Conservation (phyloP, 1,284 basidiomycete species). For the Cryptococcus jaspeensis region DNA sequence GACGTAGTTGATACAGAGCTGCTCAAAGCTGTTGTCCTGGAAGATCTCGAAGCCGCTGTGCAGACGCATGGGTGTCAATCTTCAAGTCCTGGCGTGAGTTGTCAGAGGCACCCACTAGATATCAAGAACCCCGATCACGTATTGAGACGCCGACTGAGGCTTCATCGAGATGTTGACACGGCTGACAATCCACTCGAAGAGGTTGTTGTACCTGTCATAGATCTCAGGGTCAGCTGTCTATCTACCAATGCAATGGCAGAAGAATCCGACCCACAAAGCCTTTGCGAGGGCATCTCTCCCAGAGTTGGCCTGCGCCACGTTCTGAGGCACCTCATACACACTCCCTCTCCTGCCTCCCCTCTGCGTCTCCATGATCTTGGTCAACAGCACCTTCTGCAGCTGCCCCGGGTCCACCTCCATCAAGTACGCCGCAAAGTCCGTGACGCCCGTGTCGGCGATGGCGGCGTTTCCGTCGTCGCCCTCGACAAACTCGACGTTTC, state of each 20-base stretch:
- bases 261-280: conserved; percentile 60
- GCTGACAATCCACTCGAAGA: conserved; percentile 99
- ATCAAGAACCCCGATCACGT: conserved; percentile 94
- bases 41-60: conserved; percentile 88
- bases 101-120: conserved; percentile 62
- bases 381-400: conserved; percentile 84
- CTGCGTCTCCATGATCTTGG: conserved; percentile 87
- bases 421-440: conserved; percentile 92
- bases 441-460: conserved; percentile 81
- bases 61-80: too few species aligned
- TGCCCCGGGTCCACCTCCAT: conserved; percentile 79
- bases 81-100: conserved; percentile 18
- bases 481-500: conserved; percentile 88
- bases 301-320: conserved; percentile 84
- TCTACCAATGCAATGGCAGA: background rate
- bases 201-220: conserved; percentile 73
- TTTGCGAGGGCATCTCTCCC: conserved; percentile 92
- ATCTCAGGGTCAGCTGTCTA: too few species aligned
- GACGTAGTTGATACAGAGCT: conserved; percentile 99
- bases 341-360: conserved; percentile 83
- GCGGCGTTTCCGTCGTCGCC: conserved; percentile 84
- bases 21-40: conserved; percentile 94
- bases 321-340: conserved; percentile 93
- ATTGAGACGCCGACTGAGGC: conserved; percentile 68
- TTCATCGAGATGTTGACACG: conserved; percentile 97